phyloP scores from a whole-genome alignment of 257 asterid genomes.

The Nicotiana knightiana region DNA sequence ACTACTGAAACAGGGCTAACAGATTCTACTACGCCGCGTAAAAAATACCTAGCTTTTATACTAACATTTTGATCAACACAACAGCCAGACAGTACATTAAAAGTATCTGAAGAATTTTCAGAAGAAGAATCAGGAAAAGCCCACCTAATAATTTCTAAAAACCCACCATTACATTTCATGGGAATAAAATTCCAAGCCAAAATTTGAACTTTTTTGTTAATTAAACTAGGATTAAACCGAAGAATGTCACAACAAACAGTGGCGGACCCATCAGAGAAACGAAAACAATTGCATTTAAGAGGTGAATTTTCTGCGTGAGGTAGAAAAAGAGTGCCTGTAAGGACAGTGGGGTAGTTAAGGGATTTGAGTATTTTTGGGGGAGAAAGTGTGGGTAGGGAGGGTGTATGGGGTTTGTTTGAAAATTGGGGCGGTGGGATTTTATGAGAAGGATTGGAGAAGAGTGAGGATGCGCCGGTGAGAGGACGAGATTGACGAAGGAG shows the following conservation, averaged over 20 bases:
- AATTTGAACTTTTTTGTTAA: slow-evolving; percentile 39
- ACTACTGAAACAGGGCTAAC: slow-evolving; percentile 57
- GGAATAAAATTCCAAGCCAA: slow-evolving; percentile 83
- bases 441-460: slow-evolving; percentile 20
- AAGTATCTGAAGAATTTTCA: slow-evolving; percentile 20
- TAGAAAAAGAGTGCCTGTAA: slow-evolving; percentile 54
- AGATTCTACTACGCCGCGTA: slow-evolving; percentile 53
- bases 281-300: slow-evolving; percentile 48
- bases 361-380: slow-evolving; percentile 46
- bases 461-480: slow-evolving; percentile 46
- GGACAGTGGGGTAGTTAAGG: slow-evolving; percentile 29
- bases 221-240: slow-evolving; percentile 39
- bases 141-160: slow-evolving; percentile 78
- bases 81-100: slow-evolving; percentile 25
- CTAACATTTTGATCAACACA: slow-evolving; percentile 18
- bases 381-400: slow-evolving; percentile 21
- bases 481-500: slow-evolving; percentile 46
- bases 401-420: slow-evolving; percentile 8
- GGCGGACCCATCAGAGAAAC: slow-evolving; percentile 50
- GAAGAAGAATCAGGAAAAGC: slow-evolving; percentile 25
- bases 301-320: slow-evolving; percentile 16
- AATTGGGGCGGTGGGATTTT: slow-evolving; percentile 1
- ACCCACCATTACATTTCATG: slow-evolving; percentile 38
- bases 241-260: slow-evolving; percentile 67
- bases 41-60: slow-evolving; percentile 14